These are phyloP conservation scores for Sungouiozyma intestinalis DNA, from an alignment of 805 yeast species.

Conservation along the genomic window DNA sequence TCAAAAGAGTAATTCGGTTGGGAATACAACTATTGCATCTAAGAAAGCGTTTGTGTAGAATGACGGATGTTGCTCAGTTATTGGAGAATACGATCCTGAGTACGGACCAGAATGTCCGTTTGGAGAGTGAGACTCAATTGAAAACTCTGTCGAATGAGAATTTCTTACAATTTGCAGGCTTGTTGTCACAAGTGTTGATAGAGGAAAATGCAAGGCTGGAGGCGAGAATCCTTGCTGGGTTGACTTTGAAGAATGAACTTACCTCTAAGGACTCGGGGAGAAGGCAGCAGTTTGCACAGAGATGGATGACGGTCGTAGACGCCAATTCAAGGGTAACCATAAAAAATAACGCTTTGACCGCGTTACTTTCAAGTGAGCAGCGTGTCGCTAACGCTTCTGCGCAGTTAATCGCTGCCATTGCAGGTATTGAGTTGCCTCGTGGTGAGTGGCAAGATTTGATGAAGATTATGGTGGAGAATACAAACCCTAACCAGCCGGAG, in stretches of 20 bases:
- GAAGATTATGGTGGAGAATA: slow-evolving; percentile 74
- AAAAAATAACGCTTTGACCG: slow-evolving; percentile 51
- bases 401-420: slow-evolving; percentile 91
- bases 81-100: slow-evolving; percentile 72
- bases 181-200: slow-evolving; percentile 61
- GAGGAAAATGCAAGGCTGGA: slow-evolving; percentile 57
- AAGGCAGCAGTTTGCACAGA: slow-evolving; percentile 47
- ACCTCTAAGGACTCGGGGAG: slow-evolving; percentile 67
- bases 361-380: slow-evolving; percentile 51
- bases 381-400: slow-evolving; percentile 85
- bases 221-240: slow-evolving; percentile 85
- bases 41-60: too few species aligned
- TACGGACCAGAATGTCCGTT: slow-evolving; percentile 55
- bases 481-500: slow-evolving; percentile 66
- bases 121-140: slow-evolving; percentile 71
- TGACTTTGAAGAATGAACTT: slow-evolving; percentile 78
- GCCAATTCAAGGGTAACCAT: slow-evolving; percentile 46
- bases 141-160: slow-evolving; percentile 59
- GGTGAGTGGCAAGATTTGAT: slow-evolving; percentile 84
- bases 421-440: slow-evolving; percentile 87
- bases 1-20: too few species aligned
- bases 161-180: slow-evolving; percentile 62
- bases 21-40: too few species aligned
- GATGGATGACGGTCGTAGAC: slow-evolving; percentile 60
- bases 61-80: slow-evolving; percentile 48